Conservation (phyloP, 768 basidiomycete genomes). For the Amanita rimosa region DNA sequence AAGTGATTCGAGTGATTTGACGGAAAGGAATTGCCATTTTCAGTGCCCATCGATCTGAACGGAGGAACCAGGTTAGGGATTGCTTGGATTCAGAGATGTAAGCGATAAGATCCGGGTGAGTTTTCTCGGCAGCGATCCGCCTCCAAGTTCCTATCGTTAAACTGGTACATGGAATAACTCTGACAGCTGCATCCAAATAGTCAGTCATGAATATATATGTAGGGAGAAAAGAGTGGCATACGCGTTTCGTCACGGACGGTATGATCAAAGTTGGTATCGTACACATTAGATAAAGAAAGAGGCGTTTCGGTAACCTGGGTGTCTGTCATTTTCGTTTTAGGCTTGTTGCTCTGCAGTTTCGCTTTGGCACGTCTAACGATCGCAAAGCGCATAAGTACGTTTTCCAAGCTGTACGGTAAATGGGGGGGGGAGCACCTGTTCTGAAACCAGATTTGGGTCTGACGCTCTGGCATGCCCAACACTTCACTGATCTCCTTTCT, state of each 20-base stretch:
- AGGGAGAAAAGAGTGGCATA: constrained; percentile 25
- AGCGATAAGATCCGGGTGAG: constrained; percentile 59
- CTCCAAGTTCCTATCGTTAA: constrained; percentile 73
- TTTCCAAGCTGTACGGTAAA: not conserved
- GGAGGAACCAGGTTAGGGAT: constrained; percentile 71
- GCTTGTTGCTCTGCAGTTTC: constrained; percentile 55
- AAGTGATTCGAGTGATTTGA: constrained; percentile 44
- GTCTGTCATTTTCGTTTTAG: constrained; percentile 22
- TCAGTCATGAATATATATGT: not conserved
- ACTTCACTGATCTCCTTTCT: constrained; percentile 64
- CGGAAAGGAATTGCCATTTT: constrained; percentile 79
- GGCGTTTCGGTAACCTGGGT: constrained; percentile 35
- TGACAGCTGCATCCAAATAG: constrained; percentile 38
- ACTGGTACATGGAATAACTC: constrained; percentile 66
- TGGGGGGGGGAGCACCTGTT: constrained; percentile 43
- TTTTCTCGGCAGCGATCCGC: constrained; percentile 46
- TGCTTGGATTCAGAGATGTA: constrained; percentile 61
- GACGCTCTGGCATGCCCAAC: constrained; percentile 76
- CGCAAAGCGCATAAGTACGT: not conserved
- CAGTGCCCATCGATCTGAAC: constrained; percentile 61
- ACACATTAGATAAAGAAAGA: constrained; percentile 38
- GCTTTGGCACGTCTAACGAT: constrained; percentile 65
- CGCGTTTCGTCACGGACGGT: constrained; percentile 72
- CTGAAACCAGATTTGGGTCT: constrained; percentile 88
- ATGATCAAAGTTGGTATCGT: constrained; percentile 47